Base-by-base conservation (phyloP, 805 yeast genomes). In the Ogataea nonfermentans region DNA sequence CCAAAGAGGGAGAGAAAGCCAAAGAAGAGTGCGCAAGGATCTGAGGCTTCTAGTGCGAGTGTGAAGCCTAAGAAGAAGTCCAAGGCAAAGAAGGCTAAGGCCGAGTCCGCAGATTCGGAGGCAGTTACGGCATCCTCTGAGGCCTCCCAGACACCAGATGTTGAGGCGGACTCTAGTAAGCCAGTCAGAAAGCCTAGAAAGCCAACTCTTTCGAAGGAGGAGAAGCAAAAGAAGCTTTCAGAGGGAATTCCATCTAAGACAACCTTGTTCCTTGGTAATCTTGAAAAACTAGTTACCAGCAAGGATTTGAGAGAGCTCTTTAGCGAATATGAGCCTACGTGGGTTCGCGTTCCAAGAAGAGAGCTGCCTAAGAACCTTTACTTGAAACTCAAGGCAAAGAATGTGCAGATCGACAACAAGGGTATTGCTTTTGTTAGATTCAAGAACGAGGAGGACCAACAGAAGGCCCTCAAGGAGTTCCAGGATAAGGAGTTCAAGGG, bases 361-460 rank as follows among this genome's bases (percentile, higher is more conserved):
- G 66, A 62, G 28, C 60, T 77, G 13, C 75, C 81, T 12, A 59
- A 54, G 35, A 62, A 60, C 37, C 52, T 76, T 17, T 62, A 70
- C 46, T 65, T 66, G 53, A 67, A 65, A 48, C 63, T 73, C 40
- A 68, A 67, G 52, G 69, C 64, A 25, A 63, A 66, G 41, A 74
- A 76, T 33, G 67, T 71, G 45, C 63, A 63, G 45, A 63, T 76
- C 40, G 71, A 65, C 53, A 77, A 76, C 50, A 76, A 75, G 55
- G 89, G 89, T 29, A 77, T 76, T 59, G 85, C 83, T 4, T 80
- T 80, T 60, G 76, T 77, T 40, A 76, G 70, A 52, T 74, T 80
- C 48, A 56, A 67, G 24, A 53, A 54, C 48, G 71, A 71, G 44
- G 76, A 71, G 38, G 50, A 56, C 24, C 81, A 76, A 56, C 59